These are phyloP conservation scores for Moesziomyces parantarcticus DNA, from an alignment of 1,284 basidiomycete species.

Conservation along the genomic window DNA sequence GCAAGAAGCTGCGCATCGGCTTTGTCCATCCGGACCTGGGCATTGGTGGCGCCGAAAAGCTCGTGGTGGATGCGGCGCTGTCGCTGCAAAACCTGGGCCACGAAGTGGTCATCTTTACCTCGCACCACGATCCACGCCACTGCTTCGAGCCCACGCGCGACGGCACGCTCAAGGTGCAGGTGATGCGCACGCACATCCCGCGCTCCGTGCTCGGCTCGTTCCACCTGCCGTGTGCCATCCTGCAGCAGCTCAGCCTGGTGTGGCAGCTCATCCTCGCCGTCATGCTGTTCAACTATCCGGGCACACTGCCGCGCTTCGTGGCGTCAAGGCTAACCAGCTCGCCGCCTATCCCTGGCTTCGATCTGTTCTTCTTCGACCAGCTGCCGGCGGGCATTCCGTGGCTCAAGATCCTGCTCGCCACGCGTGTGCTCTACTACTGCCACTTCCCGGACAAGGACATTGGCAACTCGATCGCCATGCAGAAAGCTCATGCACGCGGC, in stretches of 20 bases:
- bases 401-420: conserved; percentile 76
- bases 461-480: conserved; percentile 71
- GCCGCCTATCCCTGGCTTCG: conserved; percentile 70
- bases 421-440: conserved; percentile 92
- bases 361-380: conserved; percentile 94
- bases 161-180: conserved; percentile 82
- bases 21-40: conserved; percentile 96
- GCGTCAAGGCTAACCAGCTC: conserved; percentile 43
- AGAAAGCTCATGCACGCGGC: conserved; percentile 65
- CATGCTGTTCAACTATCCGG: conserved; percentile 64
- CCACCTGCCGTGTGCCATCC: conserved; percentile 88
- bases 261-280: conserved; percentile 59
- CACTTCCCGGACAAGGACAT: conserved; percentile 88
- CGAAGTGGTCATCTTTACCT: conserved; percentile 90
- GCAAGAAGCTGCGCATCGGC: conserved; percentile 72
- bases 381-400: conserved; percentile 89
- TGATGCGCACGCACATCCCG: conserved; percentile 80
- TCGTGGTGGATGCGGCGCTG: conserved; percentile 94
- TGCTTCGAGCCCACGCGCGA: conserved; percentile 64
- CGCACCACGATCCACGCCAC: conserved; percentile 81
- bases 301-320: conserved; percentile 60
- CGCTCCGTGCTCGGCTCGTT: conserved; percentile 80
- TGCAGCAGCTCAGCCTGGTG: conserved; percentile 82
- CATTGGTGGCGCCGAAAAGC: conserved; percentile 94
- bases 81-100: conserved; percentile 87